Percentiles rank a stretch among this genome's conserved stretches.
Evolutionary conservation across 2,329 filamentous ascomycete species (phyloP).

Genomic region (Hypoxylon rubiginosum): DNA sequence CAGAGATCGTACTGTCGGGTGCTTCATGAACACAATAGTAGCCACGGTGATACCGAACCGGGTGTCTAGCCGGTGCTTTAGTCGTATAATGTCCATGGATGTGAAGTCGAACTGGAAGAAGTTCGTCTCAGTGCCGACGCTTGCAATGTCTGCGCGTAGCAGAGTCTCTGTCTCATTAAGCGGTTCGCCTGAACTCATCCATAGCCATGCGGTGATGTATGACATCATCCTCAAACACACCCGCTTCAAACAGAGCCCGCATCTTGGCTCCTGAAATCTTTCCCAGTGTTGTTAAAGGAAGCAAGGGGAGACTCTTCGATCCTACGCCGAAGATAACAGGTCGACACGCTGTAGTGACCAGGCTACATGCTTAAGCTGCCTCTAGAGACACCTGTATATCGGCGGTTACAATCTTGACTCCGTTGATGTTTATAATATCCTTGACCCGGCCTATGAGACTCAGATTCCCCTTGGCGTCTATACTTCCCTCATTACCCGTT

Average conservation of each 20-base stretch:
- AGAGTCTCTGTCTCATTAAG: no score
- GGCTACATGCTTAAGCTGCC: not conserved
- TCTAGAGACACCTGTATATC: not conserved
- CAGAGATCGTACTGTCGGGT: conserved; percentile 1
- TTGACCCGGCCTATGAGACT: conserved; percentile 56
- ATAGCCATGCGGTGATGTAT: no score
- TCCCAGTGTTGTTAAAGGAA: no score
- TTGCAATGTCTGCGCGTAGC: no score
- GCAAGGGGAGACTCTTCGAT: no score
- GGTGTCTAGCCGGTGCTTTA: not conserved
- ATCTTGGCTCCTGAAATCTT: conserved; percentile 27
- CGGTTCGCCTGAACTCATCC: no score
- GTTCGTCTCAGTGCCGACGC: not conserved
- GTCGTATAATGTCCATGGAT: conserved; percentile 8
- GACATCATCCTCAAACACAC: no score
- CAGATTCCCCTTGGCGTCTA: conserved; percentile 55
- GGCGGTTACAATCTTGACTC: conserved; percentile 55
- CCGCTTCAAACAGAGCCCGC: conserved; percentile 12
- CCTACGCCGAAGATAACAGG: no score
- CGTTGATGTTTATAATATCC: conserved; percentile 63
- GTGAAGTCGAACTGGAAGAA: not conserved
- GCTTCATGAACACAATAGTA: conserved; percentile 3
- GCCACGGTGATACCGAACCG: not conserved
- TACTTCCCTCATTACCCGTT: conserved; percentile 56
- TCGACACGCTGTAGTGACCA: no score